phyloP scores from a whole-genome alignment of 208 protist genomes.

The Trypanosoma melophagium region DNA sequence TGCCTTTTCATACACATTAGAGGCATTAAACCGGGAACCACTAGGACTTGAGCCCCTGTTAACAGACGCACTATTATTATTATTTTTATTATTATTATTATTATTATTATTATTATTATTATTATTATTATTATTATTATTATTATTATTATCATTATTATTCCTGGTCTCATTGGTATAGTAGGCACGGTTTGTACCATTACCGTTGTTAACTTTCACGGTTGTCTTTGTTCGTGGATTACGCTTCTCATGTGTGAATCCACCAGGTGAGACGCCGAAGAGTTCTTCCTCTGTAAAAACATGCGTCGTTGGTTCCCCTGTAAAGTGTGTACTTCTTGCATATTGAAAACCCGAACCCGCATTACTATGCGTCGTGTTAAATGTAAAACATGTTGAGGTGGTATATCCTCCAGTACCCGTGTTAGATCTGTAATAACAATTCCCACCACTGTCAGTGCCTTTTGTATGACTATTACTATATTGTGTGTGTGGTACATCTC shows the following conservation, averaged over 20 bases:
- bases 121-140: conserved; percentile 8
- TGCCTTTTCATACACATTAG: conserved; percentile 19
- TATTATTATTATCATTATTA: not conserved
- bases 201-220: no score
- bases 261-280: conserved; percentile 47
- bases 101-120: conserved; percentile 2
- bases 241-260: conserved; percentile 31
- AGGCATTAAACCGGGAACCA: not conserved
- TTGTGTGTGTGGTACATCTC: not conserved
- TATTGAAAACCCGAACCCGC: conserved; percentile 19
- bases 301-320: conserved; percentile 18
- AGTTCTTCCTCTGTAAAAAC: conserved; percentile 63
- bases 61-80: not conserved
- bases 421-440: no score
- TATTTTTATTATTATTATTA: not conserved
- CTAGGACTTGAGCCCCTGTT: not conserved
- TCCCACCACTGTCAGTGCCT: not conserved
- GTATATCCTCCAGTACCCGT: not conserved
- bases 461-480: not conserved
- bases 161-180: not conserved
- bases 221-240: not conserved
- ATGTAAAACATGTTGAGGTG: conserved; percentile 1
- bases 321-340: not conserved
- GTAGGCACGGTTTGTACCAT: not conserved
- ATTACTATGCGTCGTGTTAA: conserved; percentile 30